A percentile compares a stretch with the other conserved stretches of the same genome.
Conservation (phyloP, 805 yeast genomes). For the Saturnispora saitoi region DNA sequence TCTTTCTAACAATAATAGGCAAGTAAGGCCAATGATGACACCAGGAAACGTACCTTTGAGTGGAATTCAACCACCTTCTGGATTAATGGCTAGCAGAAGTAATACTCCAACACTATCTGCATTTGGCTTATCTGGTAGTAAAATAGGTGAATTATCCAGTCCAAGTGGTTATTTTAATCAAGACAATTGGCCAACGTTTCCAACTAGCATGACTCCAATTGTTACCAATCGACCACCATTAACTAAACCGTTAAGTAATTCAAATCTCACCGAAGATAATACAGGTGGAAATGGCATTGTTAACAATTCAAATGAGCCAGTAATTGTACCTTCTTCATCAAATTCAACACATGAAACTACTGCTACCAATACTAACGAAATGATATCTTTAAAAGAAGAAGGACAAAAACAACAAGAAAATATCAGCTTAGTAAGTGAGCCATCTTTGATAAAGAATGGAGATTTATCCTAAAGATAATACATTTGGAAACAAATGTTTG, state of each 20-base stretch:
- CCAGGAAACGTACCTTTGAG: conserved; percentile 1
- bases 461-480: neutral
- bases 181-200: conserved; percentile 38
- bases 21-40: neutral
- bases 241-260: neutral
- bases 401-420: neutral
- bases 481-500: neutral
- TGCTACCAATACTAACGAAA: neutral
- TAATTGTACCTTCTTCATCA: neutral
- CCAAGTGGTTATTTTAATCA: conserved; percentile 69
- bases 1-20: conserved; percentile 2
- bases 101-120: conserved; percentile 59
- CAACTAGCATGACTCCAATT: conserved; percentile 17
- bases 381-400: neutral
- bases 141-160: neutral
- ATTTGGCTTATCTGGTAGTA: conserved; percentile 26
- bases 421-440: neutral
- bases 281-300: neutral
- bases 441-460: neutral
- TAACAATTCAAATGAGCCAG: neutral
- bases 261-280: neutral
- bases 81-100: neutral
- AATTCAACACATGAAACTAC: neutral
- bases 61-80: conserved; percentile 1
- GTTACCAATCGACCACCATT: neutral